Conservation (phyloP, 2,329 filamentous ascomycete genomes). For the Penicillium thymicola region DNA sequence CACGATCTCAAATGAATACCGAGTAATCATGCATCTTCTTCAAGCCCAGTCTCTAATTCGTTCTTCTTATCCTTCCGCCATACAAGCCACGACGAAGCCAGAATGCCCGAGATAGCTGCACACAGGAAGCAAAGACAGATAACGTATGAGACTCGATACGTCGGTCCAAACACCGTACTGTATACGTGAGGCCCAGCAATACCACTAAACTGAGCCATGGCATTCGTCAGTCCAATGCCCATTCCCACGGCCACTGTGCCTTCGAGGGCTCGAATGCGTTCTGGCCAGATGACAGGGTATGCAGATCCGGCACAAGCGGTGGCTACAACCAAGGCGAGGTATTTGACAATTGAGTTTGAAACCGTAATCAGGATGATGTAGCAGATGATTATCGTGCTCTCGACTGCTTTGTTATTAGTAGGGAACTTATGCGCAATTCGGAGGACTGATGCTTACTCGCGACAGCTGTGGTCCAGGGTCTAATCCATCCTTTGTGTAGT, state of each 20-base stretch:
- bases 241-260: constrained; percentile 42
- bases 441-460: constrained; percentile 29
- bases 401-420: constrained; percentile 26
- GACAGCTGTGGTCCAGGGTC: constrained; percentile 40
- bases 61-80: constrained; percentile 16
- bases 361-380: constrained; percentile 42
- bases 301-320: constrained; percentile 39
- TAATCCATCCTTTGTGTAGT: constrained; percentile 36
- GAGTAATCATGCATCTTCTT: background rate
- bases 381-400: constrained; percentile 38
- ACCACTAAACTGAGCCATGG: constrained; percentile 44
- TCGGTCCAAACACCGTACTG: constrained; percentile 41
- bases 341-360: constrained; percentile 34
- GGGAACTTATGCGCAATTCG: background rate
- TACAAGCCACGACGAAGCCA: constrained; percentile 27
- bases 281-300: constrained; percentile 47
- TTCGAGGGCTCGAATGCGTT: constrained; percentile 42
- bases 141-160: constrained; percentile 36
- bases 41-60: background rate
- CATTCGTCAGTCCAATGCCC: constrained; percentile 44
- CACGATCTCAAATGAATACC: background rate
- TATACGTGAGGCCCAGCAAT: constrained; percentile 44
- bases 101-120: constrained; percentile 28
- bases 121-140: constrained; percentile 36
- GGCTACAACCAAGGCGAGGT: constrained; percentile 37